Percentiles rank a stretch among this genome's conserved stretches.
phyloP scores from a whole-genome alignment of 192 early-diverging fungal genomes.

The Coemansia sp. region DNA sequence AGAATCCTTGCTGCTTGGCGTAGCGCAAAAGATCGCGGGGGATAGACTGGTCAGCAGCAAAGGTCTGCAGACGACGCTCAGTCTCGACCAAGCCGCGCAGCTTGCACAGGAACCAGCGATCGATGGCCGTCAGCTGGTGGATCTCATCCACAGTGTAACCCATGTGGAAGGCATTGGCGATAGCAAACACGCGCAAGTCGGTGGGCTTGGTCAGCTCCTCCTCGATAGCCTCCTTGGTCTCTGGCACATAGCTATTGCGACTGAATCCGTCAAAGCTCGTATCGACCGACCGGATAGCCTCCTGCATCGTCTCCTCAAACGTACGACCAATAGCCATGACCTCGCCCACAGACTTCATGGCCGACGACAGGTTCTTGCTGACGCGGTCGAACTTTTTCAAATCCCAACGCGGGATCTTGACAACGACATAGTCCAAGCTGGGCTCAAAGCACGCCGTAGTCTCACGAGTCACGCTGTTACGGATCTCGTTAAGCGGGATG shows the following conservation, averaged over 20 bases:
- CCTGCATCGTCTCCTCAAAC: slow-evolving; percentile 98
- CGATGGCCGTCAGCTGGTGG: slow-evolving; percentile 88
- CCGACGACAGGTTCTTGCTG: slow-evolving; percentile 82
- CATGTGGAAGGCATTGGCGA: slow-evolving; percentile 92
- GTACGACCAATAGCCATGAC: slow-evolving; percentile 98
- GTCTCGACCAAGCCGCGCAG: slow-evolving; percentile 84
- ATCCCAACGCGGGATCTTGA: slow-evolving; percentile 91
- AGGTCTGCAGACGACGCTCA: slow-evolving; percentile 66
- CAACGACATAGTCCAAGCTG: slow-evolving; percentile 88
- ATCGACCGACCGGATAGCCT: slow-evolving; percentile 92
- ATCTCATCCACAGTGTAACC: slow-evolving; percentile 93
- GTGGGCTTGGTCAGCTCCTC: slow-evolving; percentile 89
- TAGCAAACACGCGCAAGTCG: slow-evolving; percentile 93
- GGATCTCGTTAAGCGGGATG: slow-evolving; percentile 89
- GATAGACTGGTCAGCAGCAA: slow-evolving; percentile 55
- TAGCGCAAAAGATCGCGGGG: slow-evolving; percentile 65
- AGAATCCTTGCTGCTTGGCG: slow-evolving; percentile 97
- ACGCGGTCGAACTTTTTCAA: slow-evolving; percentile 96
- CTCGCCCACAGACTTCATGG: slow-evolving; percentile 98
- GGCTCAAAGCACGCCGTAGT: slow-evolving; percentile 99
- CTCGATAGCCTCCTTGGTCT: slow-evolving; percentile 72
- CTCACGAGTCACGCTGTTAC: slow-evolving; percentile 92
- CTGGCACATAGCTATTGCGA: slow-evolving; percentile 65
- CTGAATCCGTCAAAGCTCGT: slow-evolving; percentile 84
- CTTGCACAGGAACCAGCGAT: slow-evolving; percentile 98